Percentiles rank a stretch among this genome's conserved stretches.
phyloP scores from a whole-genome alignment of 1,284 basidiomycete species.

The Melampsora larici-populina region DNA sequence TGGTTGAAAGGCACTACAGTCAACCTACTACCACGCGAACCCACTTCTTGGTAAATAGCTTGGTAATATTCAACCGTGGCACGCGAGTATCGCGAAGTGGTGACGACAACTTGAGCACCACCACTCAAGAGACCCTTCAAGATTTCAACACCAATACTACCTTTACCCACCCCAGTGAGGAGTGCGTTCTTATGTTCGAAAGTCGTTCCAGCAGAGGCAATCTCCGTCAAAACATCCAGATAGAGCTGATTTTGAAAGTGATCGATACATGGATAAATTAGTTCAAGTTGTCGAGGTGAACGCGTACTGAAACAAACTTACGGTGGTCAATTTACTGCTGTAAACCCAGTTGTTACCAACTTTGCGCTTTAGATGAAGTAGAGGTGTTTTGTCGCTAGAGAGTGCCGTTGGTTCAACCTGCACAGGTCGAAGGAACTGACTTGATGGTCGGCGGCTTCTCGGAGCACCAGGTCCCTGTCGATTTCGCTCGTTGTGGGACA shows the following conservation, averaged over 20 bases:
- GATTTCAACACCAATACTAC: slow-evolving; percentile 94
- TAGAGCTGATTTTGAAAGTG: slow-evolving; percentile 59
- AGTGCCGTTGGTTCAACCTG: slow-evolving; percentile 68
- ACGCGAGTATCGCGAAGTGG: slow-evolving; percentile 89
- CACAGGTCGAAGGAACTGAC: too few relatives aligned
- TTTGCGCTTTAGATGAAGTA: slow-evolving; percentile 93
- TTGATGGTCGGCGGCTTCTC: background rate
- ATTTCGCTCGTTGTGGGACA: slow-evolving; percentile 44
- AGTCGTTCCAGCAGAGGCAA: slow-evolving; percentile 93
- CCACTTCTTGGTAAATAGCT: slow-evolving; percentile 90
- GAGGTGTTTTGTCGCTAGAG: slow-evolving; percentile 83
- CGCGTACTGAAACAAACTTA: background rate
- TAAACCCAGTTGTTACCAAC: slow-evolving; percentile 94
- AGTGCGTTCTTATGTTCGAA: slow-evolving; percentile 99
- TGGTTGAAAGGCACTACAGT: slow-evolving; percentile 99
- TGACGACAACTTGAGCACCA: slow-evolving; percentile 92
- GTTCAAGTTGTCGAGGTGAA: background rate
- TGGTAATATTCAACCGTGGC: slow-evolving; percentile 97
- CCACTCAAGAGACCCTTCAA: slow-evolving; percentile 93
- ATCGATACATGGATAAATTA: background rate
- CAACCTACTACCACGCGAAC: slow-evolving; percentile 87
- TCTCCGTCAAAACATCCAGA: slow-evolving; percentile 92
- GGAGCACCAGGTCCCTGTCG: slow-evolving; percentile 43
- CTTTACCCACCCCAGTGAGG: slow-evolving; percentile 93
- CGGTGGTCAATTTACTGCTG: slow-evolving; percentile 81